phyloP scores from a whole-genome alignment of 176 grass and related monocot species.

The Eragrostis curvula region DNA sequence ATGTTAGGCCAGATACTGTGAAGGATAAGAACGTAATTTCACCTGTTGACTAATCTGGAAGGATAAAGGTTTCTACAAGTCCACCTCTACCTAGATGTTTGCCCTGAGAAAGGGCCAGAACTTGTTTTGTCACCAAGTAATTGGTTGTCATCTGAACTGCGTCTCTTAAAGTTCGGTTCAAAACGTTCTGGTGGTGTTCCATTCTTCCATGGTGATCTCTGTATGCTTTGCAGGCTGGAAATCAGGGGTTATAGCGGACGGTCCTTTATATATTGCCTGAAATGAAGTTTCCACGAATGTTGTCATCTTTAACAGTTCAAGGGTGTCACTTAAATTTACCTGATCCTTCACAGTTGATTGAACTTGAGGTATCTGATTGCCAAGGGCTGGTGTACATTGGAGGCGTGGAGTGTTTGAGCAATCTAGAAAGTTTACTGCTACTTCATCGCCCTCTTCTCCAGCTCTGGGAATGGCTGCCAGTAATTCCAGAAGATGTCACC shows the following conservation, averaged over 20 bases:
- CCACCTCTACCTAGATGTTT: too few relatives aligned
- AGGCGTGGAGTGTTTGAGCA: too few relatives aligned
- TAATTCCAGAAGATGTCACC: slow-evolving; percentile 6
- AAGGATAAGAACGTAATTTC: too few relatives aligned
- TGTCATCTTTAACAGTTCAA: not conserved
- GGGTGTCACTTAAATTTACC: too few relatives aligned
- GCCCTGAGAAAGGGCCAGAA: too few relatives aligned
- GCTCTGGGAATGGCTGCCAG: not conserved
- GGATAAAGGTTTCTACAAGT: slow-evolving; percentile 17
- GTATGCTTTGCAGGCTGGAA: slow-evolving; percentile 34
- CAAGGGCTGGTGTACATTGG: slow-evolving; percentile 24
- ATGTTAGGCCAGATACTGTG: too few relatives aligned
- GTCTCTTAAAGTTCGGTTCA: slow-evolving; percentile 1
- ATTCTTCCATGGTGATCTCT: not conserved
- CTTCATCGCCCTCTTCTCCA: slow-evolving; percentile 26
- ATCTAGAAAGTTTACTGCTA: slow-evolving; percentile 58
- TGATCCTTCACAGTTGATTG: not conserved
- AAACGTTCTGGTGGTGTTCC: not conserved
- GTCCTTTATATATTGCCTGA: slow-evolving; percentile 7
- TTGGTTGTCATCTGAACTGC: slow-evolving; percentile 27
- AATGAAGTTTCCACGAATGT: slow-evolving; percentile 2
- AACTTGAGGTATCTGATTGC: slow-evolving; percentile 48
- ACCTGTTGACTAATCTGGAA: too few relatives aligned
- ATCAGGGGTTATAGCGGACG: slow-evolving; percentile 42
- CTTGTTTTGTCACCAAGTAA: slow-evolving; percentile 5